These are phyloP conservation scores for Dichotomocladium elegans DNA, from an alignment of 371 early-diverging fungal species.

Conservation along the genomic window DNA sequence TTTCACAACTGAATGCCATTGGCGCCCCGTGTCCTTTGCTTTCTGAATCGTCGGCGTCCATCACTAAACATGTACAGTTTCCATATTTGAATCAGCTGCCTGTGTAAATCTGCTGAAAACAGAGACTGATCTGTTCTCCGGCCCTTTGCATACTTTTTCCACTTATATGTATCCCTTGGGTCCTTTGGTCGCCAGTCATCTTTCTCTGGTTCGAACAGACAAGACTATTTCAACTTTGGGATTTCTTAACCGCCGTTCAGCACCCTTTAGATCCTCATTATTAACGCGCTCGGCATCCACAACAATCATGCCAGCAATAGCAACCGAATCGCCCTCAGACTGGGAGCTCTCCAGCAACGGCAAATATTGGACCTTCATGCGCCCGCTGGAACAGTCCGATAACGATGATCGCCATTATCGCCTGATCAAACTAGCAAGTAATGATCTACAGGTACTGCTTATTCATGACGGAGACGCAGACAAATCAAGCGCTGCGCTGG, in stretches of 20 bases:
- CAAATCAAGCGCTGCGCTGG: constrained; percentile 88
- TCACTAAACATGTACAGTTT: constrained; percentile 5
- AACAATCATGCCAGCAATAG: background rate
- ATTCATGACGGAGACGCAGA: constrained; percentile 82
- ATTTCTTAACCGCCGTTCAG: too few relatives aligned
- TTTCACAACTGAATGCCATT: constrained; percentile 13
- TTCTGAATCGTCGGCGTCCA: constrained; percentile 6
- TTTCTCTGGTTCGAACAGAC: background rate
- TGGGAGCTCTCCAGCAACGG: constrained; percentile 33
- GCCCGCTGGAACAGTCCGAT: constrained; percentile 53
- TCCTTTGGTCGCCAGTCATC: background rate
- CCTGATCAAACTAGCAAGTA: constrained; percentile 69
- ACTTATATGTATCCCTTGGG: background rate
- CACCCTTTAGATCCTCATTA: too few relatives aligned
- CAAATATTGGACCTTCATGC: constrained; percentile 35
- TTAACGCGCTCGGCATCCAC: background rate
- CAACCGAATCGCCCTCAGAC: constrained; percentile 11
- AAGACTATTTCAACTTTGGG: too few relatives aligned
- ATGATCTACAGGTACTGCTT: constrained; percentile 77
- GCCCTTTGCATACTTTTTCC: background rate
- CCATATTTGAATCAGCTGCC: background rate
- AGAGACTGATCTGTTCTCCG: background rate
- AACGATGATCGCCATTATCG: constrained; percentile 82
- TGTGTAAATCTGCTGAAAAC: too few relatives aligned
- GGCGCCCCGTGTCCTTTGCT: constrained; percentile 4